Evolutionary conservation across 345 rosid genomes (phyloP).

Genomic region (Carallia pectinifolia): DNA sequence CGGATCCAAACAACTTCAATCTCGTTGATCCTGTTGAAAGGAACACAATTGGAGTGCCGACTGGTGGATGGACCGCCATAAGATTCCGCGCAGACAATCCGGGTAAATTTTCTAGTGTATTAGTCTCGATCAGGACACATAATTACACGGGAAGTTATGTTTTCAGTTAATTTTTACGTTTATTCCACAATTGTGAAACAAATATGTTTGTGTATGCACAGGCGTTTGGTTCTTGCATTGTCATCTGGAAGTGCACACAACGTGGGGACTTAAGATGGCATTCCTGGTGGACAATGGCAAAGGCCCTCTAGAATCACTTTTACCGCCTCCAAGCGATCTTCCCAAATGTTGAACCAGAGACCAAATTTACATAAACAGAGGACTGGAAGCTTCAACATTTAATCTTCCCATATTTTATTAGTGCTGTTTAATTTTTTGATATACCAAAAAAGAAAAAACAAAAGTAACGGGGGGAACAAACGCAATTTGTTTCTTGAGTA

Average conservation of each 20-base stretch:
- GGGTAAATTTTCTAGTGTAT: constrained; percentile 30
- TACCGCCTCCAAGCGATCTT: constrained; percentile 91
- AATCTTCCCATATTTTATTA: no score
- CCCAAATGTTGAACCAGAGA: constrained; percentile 60
- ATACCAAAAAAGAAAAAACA: not conserved
- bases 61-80: constrained; percentile 76
- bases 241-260: constrained; percentile 93
- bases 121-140: no score
- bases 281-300: constrained; percentile 92
- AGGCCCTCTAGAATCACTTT: constrained; percentile 73
- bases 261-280: constrained; percentile 99
- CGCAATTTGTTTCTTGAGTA: constrained; percentile 23
- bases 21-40: constrained; percentile 76
- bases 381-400: not conserved
- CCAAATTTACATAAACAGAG: not conserved
- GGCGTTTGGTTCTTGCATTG: constrained; percentile 99
- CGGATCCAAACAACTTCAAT: constrained; percentile 41
- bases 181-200: not conserved
- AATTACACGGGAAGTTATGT: no score
- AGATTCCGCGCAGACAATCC: constrained; percentile 79
- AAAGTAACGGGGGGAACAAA: not conserved
- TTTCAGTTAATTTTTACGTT: not conserved
- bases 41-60: constrained; percentile 70
- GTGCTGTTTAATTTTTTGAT: no score
- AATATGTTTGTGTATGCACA: constrained; percentile 7